Evolutionary conservation across 1,139 yeast species (phyloP).

Genomic region (Candida tropicalis): DNA sequence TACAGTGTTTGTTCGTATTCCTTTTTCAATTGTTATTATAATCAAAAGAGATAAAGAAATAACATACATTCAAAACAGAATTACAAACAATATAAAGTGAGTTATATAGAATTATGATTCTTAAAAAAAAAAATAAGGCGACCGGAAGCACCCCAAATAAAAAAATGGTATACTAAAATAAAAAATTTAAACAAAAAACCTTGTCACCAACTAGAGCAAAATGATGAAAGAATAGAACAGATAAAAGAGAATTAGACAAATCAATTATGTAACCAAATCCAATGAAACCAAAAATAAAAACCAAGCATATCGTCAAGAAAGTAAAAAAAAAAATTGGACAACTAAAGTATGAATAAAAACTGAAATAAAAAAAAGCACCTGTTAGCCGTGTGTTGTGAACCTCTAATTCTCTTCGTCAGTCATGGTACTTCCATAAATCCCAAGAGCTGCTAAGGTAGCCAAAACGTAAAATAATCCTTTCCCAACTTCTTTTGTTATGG

Average conservation of each 20-base stretch:
- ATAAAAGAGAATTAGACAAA: too few relatives aligned
- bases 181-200: neutral
- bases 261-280: too few relatives aligned
- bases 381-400: too few relatives aligned
- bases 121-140: too few relatives aligned
- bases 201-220: neutral
- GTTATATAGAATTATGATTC: neutral
- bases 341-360: neutral
- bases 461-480: conserved; percentile 38
- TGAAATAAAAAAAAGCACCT: too few relatives aligned
- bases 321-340: neutral
- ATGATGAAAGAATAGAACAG: neutral
- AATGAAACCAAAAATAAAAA: neutral
- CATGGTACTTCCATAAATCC: conserved; percentile 35
- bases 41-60: neutral
- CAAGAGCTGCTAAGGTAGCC: conserved; percentile 43
- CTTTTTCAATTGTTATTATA: too few relatives aligned
- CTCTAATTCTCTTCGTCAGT: conserved; percentile 10
- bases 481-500: conserved; percentile 33
- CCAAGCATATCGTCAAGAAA: conserved; percentile 1
- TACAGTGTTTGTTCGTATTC: neutral
- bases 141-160: too few relatives aligned
- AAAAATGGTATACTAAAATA: neutral
- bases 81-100: neutral
- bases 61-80: conserved; percentile 3